phyloP scores from a whole-genome alignment of 495 filamentous ascomycete genomes.

The Trichocladium uniseriatum region DNA sequence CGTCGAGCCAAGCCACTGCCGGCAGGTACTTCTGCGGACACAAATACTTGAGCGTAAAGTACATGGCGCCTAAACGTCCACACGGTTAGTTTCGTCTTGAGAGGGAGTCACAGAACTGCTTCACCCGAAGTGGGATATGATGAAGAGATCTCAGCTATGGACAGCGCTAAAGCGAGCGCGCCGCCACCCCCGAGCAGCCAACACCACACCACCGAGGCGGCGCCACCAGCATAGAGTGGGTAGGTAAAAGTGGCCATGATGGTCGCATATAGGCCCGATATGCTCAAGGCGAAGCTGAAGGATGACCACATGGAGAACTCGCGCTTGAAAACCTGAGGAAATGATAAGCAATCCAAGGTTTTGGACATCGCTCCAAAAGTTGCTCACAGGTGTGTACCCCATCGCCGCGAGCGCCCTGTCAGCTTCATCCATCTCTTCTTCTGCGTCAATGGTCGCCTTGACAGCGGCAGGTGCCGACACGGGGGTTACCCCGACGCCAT shows the following conservation, averaged over 20 bases:
- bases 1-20: no score
- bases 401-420: conserved; percentile 15
- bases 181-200: not conserved
- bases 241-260: not conserved
- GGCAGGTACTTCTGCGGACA: no score
- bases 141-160: no score
- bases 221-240: not conserved
- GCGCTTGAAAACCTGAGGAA: conserved; percentile 44
- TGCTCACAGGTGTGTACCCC: conserved; percentile 15
- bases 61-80: no score
- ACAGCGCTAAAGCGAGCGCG: no score
- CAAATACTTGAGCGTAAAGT: no score
- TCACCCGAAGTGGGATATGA: no score
- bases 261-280: conserved; percentile 22
- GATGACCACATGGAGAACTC: conserved; percentile 51
- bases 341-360: not conserved
- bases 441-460: no score
- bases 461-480: no score
- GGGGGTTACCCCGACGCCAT: no score
- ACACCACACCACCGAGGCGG: not conserved
- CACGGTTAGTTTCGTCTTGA: no score
- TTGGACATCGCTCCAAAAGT: not conserved
- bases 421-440: not conserved
- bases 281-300: conserved; percentile 51
- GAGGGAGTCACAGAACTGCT: no score